Evolutionary conservation across 495 filamentous ascomycete genomes (phyloP), one percentile per base, ranked within the genome.

Genomic region (Xylaria palmicola): DNA sequence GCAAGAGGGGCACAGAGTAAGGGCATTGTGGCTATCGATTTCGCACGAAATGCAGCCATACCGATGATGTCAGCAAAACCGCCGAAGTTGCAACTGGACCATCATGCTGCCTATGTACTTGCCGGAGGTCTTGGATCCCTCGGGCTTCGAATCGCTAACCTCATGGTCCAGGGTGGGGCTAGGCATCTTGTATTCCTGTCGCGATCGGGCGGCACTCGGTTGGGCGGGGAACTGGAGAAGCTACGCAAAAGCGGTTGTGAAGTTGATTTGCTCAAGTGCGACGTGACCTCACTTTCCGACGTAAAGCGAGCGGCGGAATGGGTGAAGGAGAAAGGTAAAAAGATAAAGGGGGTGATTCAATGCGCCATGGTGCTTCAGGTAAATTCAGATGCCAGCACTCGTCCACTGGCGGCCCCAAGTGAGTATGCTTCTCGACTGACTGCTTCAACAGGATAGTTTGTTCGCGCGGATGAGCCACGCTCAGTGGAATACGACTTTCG

Each of bases 71-170:
- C 30, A 29, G 6, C 7, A 27, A 34, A 39, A 26, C 55, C 61
- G 8, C 22, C 51, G 26, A 17, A 50, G n/a, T 53, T 67, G 7
- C 10, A 41, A 27, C 49, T 75, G n/a, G 54, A 65, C 10, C 6
- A 65, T 4, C 62, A 77, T 40, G 73, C 67, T 4, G 72, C 73
- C 15, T 85, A 85, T 54, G 51, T 86, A 15, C 63, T 86, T 2
- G 69, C 77, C 30, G 81, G 83, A 4, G 80, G 83, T 24, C 74
- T 85, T 2, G 80, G 83, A 6, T 83, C 81, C 0, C 72, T 87
- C 6, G 83, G 84, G 13, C 72, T 76, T 8, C 68, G 74, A 20
- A 67, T 86, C 22, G 72, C 79, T 10, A 68, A 59, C 1, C 80
- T 73, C 75, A 69, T 87, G 67, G 72, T 76, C 24, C 55, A 70